A percentile compares a stretch with the other conserved stretches of the same genome.
Conservation (phyloP, 83 land plant genomes). For the Larix sibirica region DNA sequence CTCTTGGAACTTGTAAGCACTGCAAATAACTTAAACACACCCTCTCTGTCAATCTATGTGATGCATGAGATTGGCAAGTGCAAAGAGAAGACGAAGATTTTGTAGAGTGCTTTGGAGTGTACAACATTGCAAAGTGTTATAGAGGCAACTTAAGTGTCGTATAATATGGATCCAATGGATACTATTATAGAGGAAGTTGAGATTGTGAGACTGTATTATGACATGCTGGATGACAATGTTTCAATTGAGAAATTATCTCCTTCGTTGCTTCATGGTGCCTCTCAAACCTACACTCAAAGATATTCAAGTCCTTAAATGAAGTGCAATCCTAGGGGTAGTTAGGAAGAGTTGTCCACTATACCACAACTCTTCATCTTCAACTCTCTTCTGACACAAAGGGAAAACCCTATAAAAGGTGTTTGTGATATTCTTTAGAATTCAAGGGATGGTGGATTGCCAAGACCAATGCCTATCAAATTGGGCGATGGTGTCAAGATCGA, state of each 20-base stretch:
- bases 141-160: conserved; percentile 96
- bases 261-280: conserved; percentile 58
- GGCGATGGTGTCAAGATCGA: too few relatives aligned
- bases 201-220: conserved; percentile 84
- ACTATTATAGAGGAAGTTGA: conserved; percentile 96
- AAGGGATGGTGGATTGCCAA: too few relatives aligned
- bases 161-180: conserved; percentile 96
- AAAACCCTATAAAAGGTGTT: too few relatives aligned
- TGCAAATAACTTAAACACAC: conserved; percentile 95
- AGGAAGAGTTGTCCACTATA: too few relatives aligned
- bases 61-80: conserved; percentile 66
- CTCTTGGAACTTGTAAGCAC: conserved; percentile 94
- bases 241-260: conserved; percentile 91
- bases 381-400: too few relatives aligned
- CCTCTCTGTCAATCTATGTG: conserved; percentile 87
- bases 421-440: too few relatives aligned
- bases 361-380: too few relatives aligned
- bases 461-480: too few relatives aligned
- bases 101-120: conserved; percentile 93
- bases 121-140: conserved; percentile 78
- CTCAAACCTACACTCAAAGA: too few relatives aligned
- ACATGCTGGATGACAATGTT: conserved; percentile 93
- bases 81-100: conserved; percentile 89
- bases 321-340: too few relatives aligned
- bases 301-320: too few relatives aligned